Evolutionary conservation across 257 asterid genomes (phyloP).

Genomic region (Buddleja alternifolia): DNA sequence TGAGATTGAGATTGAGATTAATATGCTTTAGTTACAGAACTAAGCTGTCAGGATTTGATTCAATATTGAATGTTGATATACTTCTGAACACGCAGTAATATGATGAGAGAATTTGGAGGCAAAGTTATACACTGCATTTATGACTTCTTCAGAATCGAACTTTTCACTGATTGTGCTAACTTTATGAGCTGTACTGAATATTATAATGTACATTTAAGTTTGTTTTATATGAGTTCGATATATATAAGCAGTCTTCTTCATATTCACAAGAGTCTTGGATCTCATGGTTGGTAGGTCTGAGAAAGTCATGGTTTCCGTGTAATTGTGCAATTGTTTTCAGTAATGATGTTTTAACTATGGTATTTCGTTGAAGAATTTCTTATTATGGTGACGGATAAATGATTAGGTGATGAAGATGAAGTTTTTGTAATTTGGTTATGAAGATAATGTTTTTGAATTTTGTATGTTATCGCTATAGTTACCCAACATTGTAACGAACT

Average conservation of each 20-base stretch:
- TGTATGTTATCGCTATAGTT: not conserved
- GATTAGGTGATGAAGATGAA: too few species aligned
- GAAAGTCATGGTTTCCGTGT: too few species aligned
- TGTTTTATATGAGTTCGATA: too few species aligned
- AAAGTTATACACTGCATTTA: not conserved
- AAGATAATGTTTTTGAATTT: constrained; percentile 2
- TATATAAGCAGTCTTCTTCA: too few species aligned
- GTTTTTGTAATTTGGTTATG: too few species aligned
- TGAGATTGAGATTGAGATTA: not conserved
- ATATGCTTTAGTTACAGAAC: too few species aligned
- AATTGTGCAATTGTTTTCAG: not conserved
- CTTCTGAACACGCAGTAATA: not conserved
- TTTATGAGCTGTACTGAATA: constrained; percentile 4
- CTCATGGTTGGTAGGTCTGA: too few species aligned
- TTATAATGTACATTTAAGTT: too few species aligned
- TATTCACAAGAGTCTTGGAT: too few species aligned
- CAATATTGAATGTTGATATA: not conserved
- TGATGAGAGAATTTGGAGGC: not conserved
- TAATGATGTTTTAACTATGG: not conserved
- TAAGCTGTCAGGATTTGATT: not conserved
- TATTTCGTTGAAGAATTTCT: too few species aligned
- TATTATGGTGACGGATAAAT: too few species aligned
- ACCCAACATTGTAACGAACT: too few species aligned
- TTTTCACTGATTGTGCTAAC: not conserved
- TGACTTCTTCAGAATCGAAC: not conserved